Percentiles rank a stretch among this genome's conserved stretches.
Conservation (phyloP, 2,329 filamentous ascomycete genomes). For the Colletotrichum sp. region DNA sequence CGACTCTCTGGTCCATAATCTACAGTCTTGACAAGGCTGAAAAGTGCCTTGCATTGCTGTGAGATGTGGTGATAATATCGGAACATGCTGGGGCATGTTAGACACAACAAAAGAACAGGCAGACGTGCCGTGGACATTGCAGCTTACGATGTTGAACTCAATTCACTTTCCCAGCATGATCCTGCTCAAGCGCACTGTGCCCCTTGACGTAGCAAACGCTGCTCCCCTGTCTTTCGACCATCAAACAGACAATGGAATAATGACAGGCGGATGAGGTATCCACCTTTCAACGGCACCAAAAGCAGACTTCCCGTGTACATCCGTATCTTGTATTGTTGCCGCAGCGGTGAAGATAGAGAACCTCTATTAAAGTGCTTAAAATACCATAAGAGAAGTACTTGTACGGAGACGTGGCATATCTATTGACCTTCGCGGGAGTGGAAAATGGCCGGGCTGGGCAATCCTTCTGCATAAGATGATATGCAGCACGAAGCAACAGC, state of each 20-base stretch:
- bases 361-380: not conserved
- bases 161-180: not conserved
- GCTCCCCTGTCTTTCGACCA: not conserved
- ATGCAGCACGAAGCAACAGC: not conserved
- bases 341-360: not conserved
- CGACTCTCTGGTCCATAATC: fast-evolving
- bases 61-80: not conserved
- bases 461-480: not conserved
- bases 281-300: not conserved
- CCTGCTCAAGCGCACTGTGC: not conserved
- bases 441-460: not conserved
- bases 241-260: not conserved
- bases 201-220: not conserved
- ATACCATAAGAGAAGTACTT: not conserved
- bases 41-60: not conserved
- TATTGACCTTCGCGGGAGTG: not conserved
- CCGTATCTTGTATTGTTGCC: not conserved
- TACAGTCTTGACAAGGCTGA: not conserved
- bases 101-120: not conserved
- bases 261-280: not conserved
- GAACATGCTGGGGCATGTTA: not conserved
- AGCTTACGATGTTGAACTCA: not conserved
- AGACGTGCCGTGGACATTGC: not conserved
- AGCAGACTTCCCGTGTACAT: not conserved
- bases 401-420: not conserved